These are phyloP conservation scores for Amphicarpaea edgeworthii DNA, from an alignment of 306 rosid species.

Conservation along the genomic window DNA sequence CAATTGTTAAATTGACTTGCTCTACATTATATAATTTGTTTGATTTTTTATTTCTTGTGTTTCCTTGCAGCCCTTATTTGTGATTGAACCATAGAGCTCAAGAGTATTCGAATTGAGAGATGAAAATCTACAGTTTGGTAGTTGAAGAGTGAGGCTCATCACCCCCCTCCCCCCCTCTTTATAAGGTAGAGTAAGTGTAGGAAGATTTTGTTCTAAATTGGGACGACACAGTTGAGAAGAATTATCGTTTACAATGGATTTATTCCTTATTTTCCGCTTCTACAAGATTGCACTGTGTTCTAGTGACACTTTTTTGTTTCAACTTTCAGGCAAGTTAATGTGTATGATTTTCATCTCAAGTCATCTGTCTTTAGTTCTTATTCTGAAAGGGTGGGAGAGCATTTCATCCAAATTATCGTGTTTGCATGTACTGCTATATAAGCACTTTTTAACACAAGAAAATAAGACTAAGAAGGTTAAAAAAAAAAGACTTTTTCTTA, in stretches of 20 bases:
- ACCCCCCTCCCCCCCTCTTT: background rate
- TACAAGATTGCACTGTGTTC: slow-evolving; percentile 38
- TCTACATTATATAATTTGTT: slow-evolving; percentile 1
- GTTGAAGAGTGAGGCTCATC: slow-evolving; percentile 49
- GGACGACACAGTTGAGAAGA: slow-evolving; percentile 53
- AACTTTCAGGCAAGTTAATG: slow-evolving; percentile 22
- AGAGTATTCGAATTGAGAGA: slow-evolving; percentile 43
- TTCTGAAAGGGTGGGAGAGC: background rate
- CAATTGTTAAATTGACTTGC: slow-evolving; percentile 11
- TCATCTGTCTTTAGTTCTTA: slow-evolving; percentile 1
- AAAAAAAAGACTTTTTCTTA: background rate
- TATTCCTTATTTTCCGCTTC: slow-evolving; percentile 28
- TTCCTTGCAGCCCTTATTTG: slow-evolving; percentile 72
- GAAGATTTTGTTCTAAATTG: slow-evolving; percentile 55
- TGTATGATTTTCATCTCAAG: slow-evolving; percentile 29
- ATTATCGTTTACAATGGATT: slow-evolving; percentile 40
- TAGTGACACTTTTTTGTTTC: slow-evolving; percentile 21
- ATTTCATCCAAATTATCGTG: slow-evolving; percentile 2
- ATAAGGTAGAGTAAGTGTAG: slow-evolving; percentile 42
- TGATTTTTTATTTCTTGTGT: slow-evolving; percentile 12
- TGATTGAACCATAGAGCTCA: slow-evolving; percentile 68
- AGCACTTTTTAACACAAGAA: background rate
- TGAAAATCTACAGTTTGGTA: slow-evolving; percentile 40
- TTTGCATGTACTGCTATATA: background rate
- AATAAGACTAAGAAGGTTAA: background rate